Base-by-base conservation (phyloP, 352 stramenopile species). In the Globisporangium rhizosaccharum region DNA sequence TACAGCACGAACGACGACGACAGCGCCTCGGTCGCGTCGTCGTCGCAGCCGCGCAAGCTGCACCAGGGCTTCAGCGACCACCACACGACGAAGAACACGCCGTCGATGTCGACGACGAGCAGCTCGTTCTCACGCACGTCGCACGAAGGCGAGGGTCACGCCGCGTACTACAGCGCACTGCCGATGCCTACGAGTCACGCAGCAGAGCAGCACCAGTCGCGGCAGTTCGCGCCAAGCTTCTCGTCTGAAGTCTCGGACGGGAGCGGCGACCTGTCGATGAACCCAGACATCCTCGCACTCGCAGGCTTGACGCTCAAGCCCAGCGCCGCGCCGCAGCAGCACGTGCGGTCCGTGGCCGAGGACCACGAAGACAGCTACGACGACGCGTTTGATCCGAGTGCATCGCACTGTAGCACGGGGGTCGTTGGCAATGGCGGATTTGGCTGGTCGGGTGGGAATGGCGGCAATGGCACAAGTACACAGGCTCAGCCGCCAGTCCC, bases 61-160 rank as follows among this genome's bases (percentile, higher is more conserved):
- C 59, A 59, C 56, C 62, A n/a, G 62, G 75, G 26, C 45, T 33
- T 18, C 49, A 53, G 25, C n/a, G 26, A 54, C 30, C 53, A 60
- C 47, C 46, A 65, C 46, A 60, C 36, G n/a, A 23, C 41, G 9
- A 51, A 41, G 47, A 62, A 39, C 45, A 60, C 60, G 53, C 56
- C 78, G 53, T 86, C 76, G 15, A 77, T 85, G 66, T 88, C 78
- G n/a, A 85, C 72, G 8, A 65, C 66, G 0, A 86, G 76, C 57
- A 88, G 76, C 50, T 76, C 76, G 14, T 82, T 85, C 47, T 82
- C 76, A 28, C 66, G 63, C 59, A 65, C 70, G 23, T 77, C 66
- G 28, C 58, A 62, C 20, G 69, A 76, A 7, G 67, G 20, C 46
- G 63, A 30, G 37, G 15, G 49, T 14, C 28, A 60, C 46, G 25